Evolutionary conservation across 345 rosid genomes (phyloP), one percentile per base, ranked within the genome.

Genomic region (Eucalyptus erythrocorys): DNA sequence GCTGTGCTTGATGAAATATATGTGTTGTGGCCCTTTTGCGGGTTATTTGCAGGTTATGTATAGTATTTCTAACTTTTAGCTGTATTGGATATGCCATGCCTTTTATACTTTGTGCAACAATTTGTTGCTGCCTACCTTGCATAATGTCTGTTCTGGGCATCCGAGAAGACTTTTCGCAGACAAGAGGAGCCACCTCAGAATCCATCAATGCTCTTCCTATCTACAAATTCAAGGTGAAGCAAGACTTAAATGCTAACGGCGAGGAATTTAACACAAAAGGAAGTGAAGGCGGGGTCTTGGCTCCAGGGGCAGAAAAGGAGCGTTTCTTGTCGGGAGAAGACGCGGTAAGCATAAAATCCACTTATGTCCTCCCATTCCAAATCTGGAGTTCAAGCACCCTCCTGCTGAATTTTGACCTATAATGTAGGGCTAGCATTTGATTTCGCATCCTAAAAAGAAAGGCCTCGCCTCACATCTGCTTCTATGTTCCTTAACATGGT

Each of bases 61-160:
- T 97, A 92, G 98, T 96, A 90, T 94, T 97, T 90, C 97, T 96
- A 88, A 97, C 99, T 85, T 96, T 97, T 90, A 97, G 99, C 88
- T 96, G 99, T 88, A 94, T 96, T 88, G 98, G 98, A 88, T 97
- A 97, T 90, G 99, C 99, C 85, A 96, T 97, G 99, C 99, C 98
- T 9, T 97, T 97, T 88, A 96, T 97, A 91, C 91, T 96, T 55
- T 97, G 99, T 86, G 97, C 99, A 89, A 96, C 99, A 64, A 95
- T 97, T 48, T 97, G 98, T 91, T 97, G 98, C 91, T 97, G 99
- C 90, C 87, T 97, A 90, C 99, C 99, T 80, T 96, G 99, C 93
- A 94, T 97, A 92, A 96, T 96, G 85, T 97, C 99, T 88, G 91
- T 97, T 89, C 94, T 97, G 26, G 98, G 98, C 6, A 91, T 94